Conservation (phyloP, 768 basidiomycete genomes). For the Leccinum broughii region DNA sequence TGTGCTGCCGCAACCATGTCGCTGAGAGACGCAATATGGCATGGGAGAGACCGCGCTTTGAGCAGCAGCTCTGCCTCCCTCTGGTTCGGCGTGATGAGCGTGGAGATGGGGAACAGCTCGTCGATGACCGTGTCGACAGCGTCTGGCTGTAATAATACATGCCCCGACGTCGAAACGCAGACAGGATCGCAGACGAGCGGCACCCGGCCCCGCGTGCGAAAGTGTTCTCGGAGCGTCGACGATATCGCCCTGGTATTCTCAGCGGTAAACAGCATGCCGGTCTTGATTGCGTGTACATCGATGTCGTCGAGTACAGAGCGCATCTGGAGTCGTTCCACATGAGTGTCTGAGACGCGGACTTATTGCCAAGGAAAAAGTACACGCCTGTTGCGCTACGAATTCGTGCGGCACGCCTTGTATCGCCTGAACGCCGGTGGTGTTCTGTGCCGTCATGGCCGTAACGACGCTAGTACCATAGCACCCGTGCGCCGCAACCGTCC, state of each 20-base stretch:
- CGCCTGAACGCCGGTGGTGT: conserved; percentile 79
- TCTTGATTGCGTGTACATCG: conserved; percentile 73
- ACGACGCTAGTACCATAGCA: conserved; percentile 82
- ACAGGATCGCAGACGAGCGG: conserved; percentile 87
- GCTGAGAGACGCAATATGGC: conserved; percentile 44
- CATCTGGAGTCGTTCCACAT: conserved; percentile 40
- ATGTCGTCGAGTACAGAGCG: conserved; percentile 70
- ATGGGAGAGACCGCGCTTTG: conserved; percentile 33
- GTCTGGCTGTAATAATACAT: conserved; percentile 66
- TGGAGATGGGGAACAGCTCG: conserved; percentile 69
- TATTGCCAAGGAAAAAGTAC: no score
- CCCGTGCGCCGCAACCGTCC: conserved; percentile 74
- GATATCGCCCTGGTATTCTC: conserved; percentile 47
- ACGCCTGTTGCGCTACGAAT: conserved; percentile 54
- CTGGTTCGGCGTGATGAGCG: conserved; percentile 83
- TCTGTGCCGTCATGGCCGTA: conserved; percentile 89
- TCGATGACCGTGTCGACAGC: conserved; percentile 61
- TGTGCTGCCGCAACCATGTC: conserved; percentile 63
- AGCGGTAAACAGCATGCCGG: conserved; percentile 79
- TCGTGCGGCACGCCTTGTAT: conserved; percentile 66
- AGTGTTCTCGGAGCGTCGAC: conserved; percentile 46
- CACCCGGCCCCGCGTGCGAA: conserved; percentile 35
- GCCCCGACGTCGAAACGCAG: conserved; percentile 88
- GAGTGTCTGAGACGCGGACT: neutral
- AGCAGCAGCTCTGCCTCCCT: conserved; percentile 75